A percentile compares a stretch with the other conserved stretches of the same genome.
These are phyloP conservation scores for Cercospora nicotianae DNA, from an alignment of 2,329 filamentous ascomycete species.

Conservation along the genomic window DNA sequence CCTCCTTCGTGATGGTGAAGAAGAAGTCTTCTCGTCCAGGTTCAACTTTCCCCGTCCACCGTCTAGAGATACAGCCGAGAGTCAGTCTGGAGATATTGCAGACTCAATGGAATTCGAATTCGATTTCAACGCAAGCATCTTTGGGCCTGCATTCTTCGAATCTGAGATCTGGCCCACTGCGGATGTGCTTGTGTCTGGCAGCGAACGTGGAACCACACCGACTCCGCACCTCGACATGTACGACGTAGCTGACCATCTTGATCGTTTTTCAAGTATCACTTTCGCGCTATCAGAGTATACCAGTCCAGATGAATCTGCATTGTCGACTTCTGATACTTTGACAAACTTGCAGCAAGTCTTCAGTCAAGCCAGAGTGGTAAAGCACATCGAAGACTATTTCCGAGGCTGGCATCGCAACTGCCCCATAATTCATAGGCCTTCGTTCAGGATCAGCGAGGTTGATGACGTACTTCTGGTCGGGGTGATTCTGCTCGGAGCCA, in stretches of 20 bases:
- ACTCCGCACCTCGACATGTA: neutral
- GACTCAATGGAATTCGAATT: slow-evolving; percentile 5
- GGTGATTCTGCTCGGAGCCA: slow-evolving; percentile 13
- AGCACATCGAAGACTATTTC: slow-evolving; percentile 13
- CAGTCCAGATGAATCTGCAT: neutral
- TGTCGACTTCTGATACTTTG: neutral
- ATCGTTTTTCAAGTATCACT: neutral
- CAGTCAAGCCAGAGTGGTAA: neutral
- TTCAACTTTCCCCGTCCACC: slow-evolving; percentile 17
- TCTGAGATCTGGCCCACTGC: slow-evolving; percentile 10
- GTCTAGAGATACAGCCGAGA: neutral
- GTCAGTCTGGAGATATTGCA: neutral
- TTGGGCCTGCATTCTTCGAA: slow-evolving; percentile 8
- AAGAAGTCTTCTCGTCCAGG: slow-evolving; percentile 14
- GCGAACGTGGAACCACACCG: neutral
- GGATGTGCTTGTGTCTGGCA: neutral
- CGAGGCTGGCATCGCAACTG: slow-evolving; percentile 16
- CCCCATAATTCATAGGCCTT: slow-evolving; percentile 9
- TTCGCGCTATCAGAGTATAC: neutral
- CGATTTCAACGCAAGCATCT: slow-evolving; percentile 11
- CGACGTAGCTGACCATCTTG: slow-evolving; percentile 1
- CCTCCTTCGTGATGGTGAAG: slow-evolving; percentile 12
- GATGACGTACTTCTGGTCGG: slow-evolving; percentile 8
- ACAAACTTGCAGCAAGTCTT: slow-evolving; percentile 11
- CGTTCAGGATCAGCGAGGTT: neutral